A percentile compares a stretch with the other conserved stretches of the same genome.
Conservation (phyloP, 1,284 basidiomycete species). For the Neonothopanus nambi region DNA sequence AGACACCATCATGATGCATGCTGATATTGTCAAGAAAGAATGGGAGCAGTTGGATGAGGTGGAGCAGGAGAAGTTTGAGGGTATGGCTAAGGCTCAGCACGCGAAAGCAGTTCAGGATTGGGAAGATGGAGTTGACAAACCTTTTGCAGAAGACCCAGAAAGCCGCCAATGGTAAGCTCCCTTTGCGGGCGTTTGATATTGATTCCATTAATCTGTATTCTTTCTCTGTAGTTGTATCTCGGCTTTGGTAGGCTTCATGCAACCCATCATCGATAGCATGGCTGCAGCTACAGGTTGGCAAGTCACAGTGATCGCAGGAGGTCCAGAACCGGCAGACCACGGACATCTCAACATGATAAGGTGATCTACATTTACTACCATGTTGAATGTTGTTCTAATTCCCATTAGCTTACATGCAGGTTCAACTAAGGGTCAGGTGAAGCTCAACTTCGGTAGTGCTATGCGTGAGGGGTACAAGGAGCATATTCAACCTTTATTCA, state of each 20-base stretch:
- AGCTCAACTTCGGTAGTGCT: too few relatives aligned
- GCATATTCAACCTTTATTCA: too few relatives aligned
- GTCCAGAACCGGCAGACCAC: constrained; percentile 19
- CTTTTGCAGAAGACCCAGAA: neutral
- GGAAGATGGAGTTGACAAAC: neutral
- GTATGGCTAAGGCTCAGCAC: neutral
- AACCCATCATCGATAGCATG: constrained; percentile 19
- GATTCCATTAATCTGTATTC: neutral
- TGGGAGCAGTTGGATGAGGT: neutral
- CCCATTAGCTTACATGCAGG: too few relatives aligned
- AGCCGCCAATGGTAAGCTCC: neutral
- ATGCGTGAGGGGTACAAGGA: too few relatives aligned
- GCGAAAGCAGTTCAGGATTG: neutral
- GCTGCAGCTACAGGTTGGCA: constrained; percentile 18
- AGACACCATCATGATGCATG: too few relatives aligned
- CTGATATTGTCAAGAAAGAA: neutral
- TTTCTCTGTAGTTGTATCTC: constrained; percentile 20
- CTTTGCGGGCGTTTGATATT: neutral
- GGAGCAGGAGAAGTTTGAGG: neutral
- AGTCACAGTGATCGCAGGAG: constrained; percentile 12
- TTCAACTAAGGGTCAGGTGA: too few relatives aligned
- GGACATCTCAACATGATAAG: constrained; percentile 19
- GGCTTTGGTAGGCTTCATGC: constrained; percentile 9
- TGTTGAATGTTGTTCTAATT: too few relatives aligned
- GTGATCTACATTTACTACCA: constrained; percentile 12